Evolutionary conservation across 2,329 filamentous ascomycete genomes (phyloP).

Genomic region (Monascus ruber): DNA sequence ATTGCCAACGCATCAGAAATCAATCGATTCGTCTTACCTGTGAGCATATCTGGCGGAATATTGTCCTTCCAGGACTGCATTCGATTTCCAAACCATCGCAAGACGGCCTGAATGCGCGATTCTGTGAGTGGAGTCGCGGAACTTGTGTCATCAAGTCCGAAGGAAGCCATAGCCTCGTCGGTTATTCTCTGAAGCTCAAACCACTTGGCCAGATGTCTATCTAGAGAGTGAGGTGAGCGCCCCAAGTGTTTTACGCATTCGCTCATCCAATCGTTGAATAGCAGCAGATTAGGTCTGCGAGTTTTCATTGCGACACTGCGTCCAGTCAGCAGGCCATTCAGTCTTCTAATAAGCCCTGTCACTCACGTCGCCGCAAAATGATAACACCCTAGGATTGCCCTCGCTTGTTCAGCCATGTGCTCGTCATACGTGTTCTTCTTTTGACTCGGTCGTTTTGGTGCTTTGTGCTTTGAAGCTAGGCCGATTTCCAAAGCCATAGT

Average conservation of each 20-base stretch:
- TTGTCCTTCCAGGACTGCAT: constrained; percentile 23
- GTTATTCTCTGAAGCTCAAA: constrained; percentile 24
- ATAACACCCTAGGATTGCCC: constrained; percentile 22
- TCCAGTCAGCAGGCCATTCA: neutral
- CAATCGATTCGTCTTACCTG: constrained; percentile 10
- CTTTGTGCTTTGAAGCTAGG: constrained; percentile 19
- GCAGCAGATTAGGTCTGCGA: constrained; percentile 22
- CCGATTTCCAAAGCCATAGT: constrained; percentile 40
- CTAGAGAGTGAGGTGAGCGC: constrained; percentile 17
- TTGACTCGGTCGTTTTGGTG: constrained; percentile 8
- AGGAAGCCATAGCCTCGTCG: constrained; percentile 24
- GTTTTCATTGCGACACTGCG: constrained; percentile 25
- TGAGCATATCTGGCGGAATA: constrained; percentile 16
- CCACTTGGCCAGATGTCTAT: constrained; percentile 22
- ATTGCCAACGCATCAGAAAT: neutral
- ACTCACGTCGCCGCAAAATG: constrained; percentile 22
- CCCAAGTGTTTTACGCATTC: constrained; percentile 21
- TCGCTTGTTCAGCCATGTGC: constrained; percentile 22
- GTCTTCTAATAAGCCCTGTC: constrained; percentile 1
- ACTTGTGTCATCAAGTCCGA: constrained; percentile 25
- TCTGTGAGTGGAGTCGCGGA: constrained; percentile 20
- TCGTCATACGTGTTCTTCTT: constrained; percentile 13
- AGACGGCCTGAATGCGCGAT: constrained; percentile 21
- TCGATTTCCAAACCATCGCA: constrained; percentile 25
- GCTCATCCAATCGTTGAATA: constrained; percentile 25